Percentiles rank a stretch among this genome's conserved stretches.
Evolutionary conservation across 352 stramenopile genomes (phyloP).

Genomic region (Phytophthora brassicae): DNA sequence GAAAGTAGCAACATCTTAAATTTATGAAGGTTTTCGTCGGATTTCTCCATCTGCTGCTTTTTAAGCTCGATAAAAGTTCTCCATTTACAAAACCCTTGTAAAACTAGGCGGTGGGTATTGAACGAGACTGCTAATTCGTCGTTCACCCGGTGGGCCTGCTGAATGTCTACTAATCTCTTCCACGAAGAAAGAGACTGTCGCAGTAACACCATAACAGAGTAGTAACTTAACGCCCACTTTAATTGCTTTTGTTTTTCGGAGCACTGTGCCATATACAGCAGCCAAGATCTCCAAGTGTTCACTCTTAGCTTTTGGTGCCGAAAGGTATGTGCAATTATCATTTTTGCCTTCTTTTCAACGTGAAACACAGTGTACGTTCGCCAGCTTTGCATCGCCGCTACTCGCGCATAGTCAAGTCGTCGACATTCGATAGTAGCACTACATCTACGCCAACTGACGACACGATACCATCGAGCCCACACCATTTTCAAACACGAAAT

Average conservation of each 20-base stretch:
- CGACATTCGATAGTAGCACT: conserved; percentile 8
- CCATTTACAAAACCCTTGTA: conserved; percentile 9
- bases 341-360: conserved; percentile 9
- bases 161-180: conserved; percentile 16
- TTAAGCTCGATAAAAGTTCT: conserved; percentile 11
- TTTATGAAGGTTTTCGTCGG: background rate
- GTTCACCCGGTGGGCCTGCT: background rate
- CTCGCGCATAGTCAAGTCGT: conserved; percentile 2
- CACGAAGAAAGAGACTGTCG: conserved; percentile 22
- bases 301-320: background rate
- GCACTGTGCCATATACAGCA: conserved; percentile 17
- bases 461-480: conserved; percentile 28
- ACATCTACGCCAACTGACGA: conserved; percentile 13
- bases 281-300: conserved; percentile 27
- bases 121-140: conserved; percentile 11
- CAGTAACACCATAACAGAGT: conserved; percentile 32
- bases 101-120: conserved; percentile 14
- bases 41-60: conserved; percentile 1
- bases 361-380: background rate
- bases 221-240: conserved; percentile 32
- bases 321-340: conserved; percentile 2
- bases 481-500: conserved; percentile 18
- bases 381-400: conserved; percentile 17
- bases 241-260: conserved; percentile 29
- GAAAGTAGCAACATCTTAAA: conserved; percentile 5